Conservation (phyloP, 73 alveolate genomes). For the Paraurostyla sp. region DNA sequence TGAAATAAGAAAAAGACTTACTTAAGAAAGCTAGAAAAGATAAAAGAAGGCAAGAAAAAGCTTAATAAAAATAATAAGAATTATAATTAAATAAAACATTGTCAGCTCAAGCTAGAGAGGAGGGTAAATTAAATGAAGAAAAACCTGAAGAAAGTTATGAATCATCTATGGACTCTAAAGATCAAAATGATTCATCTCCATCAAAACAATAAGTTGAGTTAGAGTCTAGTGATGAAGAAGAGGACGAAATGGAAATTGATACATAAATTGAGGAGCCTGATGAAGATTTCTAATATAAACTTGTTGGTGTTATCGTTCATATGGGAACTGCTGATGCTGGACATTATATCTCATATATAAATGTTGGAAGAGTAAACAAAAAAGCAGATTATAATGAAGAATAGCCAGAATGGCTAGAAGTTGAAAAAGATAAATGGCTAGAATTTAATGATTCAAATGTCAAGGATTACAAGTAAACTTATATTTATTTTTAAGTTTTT, state of each 20-base stretch:
- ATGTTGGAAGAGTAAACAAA: conserved; percentile 41
- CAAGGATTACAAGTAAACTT: conserved; percentile 23
- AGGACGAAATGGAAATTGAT: conserved; percentile 37
- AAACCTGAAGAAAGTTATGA: conserved; percentile 17
- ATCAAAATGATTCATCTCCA: not conserved
- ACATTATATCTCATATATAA: conserved; percentile 71
- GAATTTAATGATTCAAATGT: conserved; percentile 78
- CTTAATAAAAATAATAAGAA: conserved; percentile 52
- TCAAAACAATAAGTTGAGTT: conserved; percentile 41
- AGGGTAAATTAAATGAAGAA: conserved; percentile 2
- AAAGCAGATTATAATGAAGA: too few species aligned
- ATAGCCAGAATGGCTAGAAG: conserved; percentile 55
- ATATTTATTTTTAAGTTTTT: not conserved
- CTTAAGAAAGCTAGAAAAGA: conserved; percentile 5
- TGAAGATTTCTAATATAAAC: conserved; percentile 67
- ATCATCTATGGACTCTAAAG: not conserved
- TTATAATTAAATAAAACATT: conserved; percentile 16
- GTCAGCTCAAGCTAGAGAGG: not conserved
- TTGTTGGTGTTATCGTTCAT: conserved; percentile 75
- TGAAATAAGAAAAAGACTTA: conserved; percentile 34
- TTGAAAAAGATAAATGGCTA: conserved; percentile 72
- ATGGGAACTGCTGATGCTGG: conserved; percentile 77
- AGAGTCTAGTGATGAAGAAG: conserved; percentile 49
- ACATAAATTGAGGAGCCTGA: conserved; percentile 14
- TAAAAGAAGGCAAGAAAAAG: conserved; percentile 34